Evolutionary conservation across 768 basidiomycete species (phyloP).

Genomic region (Favolaschia claudopus): DNA sequence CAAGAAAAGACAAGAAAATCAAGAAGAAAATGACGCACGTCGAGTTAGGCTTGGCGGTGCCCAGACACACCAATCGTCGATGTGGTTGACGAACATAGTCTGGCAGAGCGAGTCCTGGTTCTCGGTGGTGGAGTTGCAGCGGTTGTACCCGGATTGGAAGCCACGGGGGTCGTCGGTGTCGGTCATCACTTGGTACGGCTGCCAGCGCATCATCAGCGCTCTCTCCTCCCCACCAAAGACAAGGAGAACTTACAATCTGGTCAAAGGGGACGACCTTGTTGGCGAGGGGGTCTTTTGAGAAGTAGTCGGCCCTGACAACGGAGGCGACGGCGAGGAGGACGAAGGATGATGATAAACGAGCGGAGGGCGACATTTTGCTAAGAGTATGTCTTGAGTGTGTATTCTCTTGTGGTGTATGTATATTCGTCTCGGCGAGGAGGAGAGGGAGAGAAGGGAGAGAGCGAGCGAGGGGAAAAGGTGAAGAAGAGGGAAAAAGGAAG

Average conservation of each 20-base stretch:
- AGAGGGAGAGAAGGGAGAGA: too few relatives aligned
- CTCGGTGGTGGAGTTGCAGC: conserved; percentile 66
- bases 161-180: conserved; percentile 49
- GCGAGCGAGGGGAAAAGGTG: too few relatives aligned
- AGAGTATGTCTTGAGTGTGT: too few relatives aligned
- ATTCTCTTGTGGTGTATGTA: too few relatives aligned
- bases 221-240: too few relatives aligned
- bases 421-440: too few relatives aligned
- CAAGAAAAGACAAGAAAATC: too few relatives aligned
- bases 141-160: conserved; percentile 64
- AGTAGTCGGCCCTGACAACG: conserved; percentile 26
- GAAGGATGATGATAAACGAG: conserved; percentile 25
- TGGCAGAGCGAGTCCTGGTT: conserved; percentile 64
- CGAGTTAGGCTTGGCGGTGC: conserved; percentile 52
- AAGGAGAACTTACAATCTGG: conserved; percentile 2
- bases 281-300: conserved; percentile 25
- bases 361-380: conserved; percentile 20
- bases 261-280: conserved; percentile 22
- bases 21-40: too few relatives aligned
- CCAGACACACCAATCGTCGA: conserved; percentile 68
- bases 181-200: conserved; percentile 28
- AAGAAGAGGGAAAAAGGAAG: too few relatives aligned
- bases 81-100: conserved; percentile 57
- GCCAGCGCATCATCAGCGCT: background rate
- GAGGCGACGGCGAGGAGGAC: conserved; percentile 17